Evolutionary conservation across 139 green algal genomes (phyloP).

Genomic region (Nannochloris sp.): DNA sequence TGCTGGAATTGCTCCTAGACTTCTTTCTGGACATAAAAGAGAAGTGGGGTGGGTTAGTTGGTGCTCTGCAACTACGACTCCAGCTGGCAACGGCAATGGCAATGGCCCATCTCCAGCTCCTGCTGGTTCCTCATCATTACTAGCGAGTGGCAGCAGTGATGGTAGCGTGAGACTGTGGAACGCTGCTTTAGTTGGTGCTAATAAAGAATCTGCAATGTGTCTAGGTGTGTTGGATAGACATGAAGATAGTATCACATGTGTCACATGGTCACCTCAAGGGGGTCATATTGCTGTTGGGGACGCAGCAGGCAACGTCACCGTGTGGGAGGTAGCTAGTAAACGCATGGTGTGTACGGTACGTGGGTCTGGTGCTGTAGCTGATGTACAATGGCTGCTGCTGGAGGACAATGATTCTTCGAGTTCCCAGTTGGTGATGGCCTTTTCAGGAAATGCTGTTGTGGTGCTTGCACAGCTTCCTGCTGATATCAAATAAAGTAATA

Average conservation of each 20-base stretch:
- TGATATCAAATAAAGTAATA: too few relatives aligned
- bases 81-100: too few relatives aligned
- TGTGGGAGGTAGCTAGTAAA: neutral
- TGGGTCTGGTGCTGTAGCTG: too few relatives aligned
- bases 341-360: neutral
- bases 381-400: too few relatives aligned
- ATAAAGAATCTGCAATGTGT: conserved; percentile 36
- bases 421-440: too few relatives aligned
- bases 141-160: conserved; percentile 81
- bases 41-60: conserved; percentile 12
- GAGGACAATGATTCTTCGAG: too few relatives aligned
- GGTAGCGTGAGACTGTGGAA: conserved; percentile 87
- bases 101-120: too few relatives aligned
- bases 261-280: neutral
- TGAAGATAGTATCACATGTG: neutral
- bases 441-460: too few relatives aligned
- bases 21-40: conserved; percentile 6
- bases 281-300: neutral
- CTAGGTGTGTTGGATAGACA: conserved; percentile 12
- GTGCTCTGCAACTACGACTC: conserved; percentile 12
- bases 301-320: neutral
- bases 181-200: too few relatives aligned
- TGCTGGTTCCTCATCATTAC: conserved; percentile 1
- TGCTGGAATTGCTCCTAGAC: neutral
- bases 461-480: too few relatives aligned